Conservation (phyloP, 164 flowering plant genomes). For the Sedum album region DNA sequence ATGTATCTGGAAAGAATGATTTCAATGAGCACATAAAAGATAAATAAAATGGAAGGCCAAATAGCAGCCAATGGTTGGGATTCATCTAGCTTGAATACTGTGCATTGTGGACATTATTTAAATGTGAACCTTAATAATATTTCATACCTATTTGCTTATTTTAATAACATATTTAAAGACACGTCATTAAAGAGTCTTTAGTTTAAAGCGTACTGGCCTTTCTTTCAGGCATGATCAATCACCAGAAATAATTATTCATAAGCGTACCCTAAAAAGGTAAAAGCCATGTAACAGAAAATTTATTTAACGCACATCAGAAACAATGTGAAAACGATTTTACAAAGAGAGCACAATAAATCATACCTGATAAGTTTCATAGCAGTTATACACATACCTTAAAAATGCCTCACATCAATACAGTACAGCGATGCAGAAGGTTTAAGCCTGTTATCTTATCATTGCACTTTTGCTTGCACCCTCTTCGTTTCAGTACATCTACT, state of each 20-base stretch:
- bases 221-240: too few species aligned
- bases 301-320: background rate
- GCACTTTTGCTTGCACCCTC: too few species aligned
- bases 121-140: background rate
- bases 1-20: too few species aligned
- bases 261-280: background rate
- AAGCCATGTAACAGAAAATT: background rate
- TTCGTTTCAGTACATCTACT: too few species aligned
- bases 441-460: too few species aligned
- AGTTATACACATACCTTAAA: too few species aligned
- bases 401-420: too few species aligned
- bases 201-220: background rate
- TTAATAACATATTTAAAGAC: background rate
- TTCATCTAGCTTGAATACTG: background rate
- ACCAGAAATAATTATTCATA: background rate
- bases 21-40: background rate
- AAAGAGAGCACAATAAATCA: too few species aligned
- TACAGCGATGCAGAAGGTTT: too few species aligned
- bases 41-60: background rate
- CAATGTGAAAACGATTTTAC: background rate
- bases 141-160: background rate
- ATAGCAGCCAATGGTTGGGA: background rate
- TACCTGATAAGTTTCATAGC: background rate
- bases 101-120: conserved; percentile 1
- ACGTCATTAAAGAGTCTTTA: background rate